These are phyloP conservation scores for Cercospora zeae-maydis DNA, from an alignment of 2,329 filamentous ascomycete species.

Conservation along the genomic window DNA sequence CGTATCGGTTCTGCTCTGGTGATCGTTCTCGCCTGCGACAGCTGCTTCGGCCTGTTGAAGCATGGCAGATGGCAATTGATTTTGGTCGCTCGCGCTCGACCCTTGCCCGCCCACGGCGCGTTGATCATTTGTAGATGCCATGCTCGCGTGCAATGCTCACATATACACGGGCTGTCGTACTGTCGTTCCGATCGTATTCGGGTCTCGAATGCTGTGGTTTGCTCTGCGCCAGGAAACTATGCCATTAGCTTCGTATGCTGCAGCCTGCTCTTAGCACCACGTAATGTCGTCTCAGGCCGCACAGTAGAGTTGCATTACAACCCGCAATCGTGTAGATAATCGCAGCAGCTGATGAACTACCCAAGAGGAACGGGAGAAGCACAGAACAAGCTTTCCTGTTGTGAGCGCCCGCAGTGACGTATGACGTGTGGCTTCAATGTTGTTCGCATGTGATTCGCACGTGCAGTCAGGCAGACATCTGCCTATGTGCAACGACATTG, in stretches of 20 bases:
- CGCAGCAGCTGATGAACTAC: background rate
- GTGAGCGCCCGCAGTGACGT: background rate
- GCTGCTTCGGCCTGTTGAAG: constrained; percentile 32
- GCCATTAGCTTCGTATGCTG: background rate
- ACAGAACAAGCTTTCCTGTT: constrained; percentile 7
- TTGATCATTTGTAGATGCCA: constrained; percentile 13
- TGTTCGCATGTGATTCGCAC: background rate
- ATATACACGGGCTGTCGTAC: background rate
- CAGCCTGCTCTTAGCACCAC: background rate
- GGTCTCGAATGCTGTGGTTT: background rate
- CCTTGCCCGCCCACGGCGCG: background rate
- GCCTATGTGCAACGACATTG: background rate
- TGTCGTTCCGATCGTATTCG: constrained; percentile 3
- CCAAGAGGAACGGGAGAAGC: background rate
- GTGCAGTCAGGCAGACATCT: background rate
- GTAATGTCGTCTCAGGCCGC: background rate
- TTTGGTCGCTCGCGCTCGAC: background rate
- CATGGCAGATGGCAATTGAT: constrained; percentile 26
- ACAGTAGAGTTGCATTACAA: background rate
- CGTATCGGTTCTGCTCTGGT: constrained; percentile 9
- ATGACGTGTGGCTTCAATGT: background rate
- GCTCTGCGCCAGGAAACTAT: constrained; percentile 1
- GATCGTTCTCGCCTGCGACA: constrained; percentile 23
- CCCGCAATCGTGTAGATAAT: background rate
- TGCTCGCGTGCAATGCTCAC: background rate